A percentile compares a stretch with the other conserved stretches of the same genome.
Evolutionary conservation across 2,329 filamentous ascomycete genomes (phyloP).

Genomic region (Coniochaeta sp.): DNA sequence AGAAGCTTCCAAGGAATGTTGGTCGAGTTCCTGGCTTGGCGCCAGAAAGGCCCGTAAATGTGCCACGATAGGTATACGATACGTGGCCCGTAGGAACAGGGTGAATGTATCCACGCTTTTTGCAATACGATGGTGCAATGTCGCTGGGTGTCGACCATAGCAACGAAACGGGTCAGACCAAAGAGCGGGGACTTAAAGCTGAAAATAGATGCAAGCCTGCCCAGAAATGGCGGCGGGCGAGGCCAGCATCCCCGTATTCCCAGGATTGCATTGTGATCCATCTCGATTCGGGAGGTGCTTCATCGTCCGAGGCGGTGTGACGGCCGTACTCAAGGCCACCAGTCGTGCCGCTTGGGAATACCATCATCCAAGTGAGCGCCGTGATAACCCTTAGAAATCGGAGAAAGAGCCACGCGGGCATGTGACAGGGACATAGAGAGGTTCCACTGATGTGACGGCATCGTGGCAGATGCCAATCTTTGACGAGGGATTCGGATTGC

Average conservation of each 20-base stretch:
- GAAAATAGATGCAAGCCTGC: neutral
- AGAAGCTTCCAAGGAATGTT: neutral
- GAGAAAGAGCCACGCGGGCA: constrained; percentile 2
- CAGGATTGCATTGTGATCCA: neutral
- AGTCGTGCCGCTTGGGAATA: neutral
- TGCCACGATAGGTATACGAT: too few relatives aligned
- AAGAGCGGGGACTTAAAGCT: neutral
- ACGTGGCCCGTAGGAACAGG: neutral
- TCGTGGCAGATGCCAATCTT: neutral
- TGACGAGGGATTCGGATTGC: constrained; percentile 12
- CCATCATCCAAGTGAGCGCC: neutral
- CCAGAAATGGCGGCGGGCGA: neutral
- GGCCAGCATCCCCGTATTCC: neutral
- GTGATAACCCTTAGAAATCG: neutral
- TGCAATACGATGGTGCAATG: neutral
- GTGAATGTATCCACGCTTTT: neutral
- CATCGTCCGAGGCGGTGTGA: neutral
- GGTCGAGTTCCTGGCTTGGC: neutral
- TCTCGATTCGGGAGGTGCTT: neutral
- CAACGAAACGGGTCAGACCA: neutral
- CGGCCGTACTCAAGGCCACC: neutral
- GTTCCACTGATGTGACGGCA: neutral
- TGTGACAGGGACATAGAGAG: neutral
- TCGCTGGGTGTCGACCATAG: neutral
- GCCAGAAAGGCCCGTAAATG: neutral